These are phyloP conservation scores for Sarocladium kiliense DNA, from an alignment of 2,329 filamentous ascomycete species.

Conservation along the genomic window DNA sequence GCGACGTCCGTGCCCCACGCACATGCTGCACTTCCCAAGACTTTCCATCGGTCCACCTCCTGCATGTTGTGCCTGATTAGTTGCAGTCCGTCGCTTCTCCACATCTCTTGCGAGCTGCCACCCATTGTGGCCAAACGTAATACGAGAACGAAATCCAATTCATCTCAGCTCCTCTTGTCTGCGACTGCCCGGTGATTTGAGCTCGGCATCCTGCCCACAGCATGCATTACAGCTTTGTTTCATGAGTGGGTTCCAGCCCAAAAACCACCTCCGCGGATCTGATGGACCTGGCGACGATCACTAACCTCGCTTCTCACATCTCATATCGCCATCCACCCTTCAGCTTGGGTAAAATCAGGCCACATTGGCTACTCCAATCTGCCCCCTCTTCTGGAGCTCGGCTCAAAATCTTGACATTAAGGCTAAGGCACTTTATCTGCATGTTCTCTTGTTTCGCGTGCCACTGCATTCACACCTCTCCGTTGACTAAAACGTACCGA, in stretches of 20 bases:
- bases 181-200: too few relatives aligned
- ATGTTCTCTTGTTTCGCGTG: not conserved
- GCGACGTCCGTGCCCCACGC: not conserved
- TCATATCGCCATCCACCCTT: not conserved
- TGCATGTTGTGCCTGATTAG: conserved; percentile 9
- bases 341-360: conserved; percentile 4
- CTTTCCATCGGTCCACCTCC: conserved; percentile 4
- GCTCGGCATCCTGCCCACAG: not conserved
- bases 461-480: conserved; percentile 12
- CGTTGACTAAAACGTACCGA: conserved; percentile 40
- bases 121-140: not conserved
- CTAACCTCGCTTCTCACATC: not conserved
- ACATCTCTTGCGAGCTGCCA: not conserved
- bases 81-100: conserved; percentile 1
- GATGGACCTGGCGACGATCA: conserved; percentile 6
- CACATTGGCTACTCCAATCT: not conserved
- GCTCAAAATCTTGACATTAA: conserved; percentile 2
- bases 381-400: not conserved
- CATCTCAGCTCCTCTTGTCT: not conserved
- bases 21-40: not conserved
- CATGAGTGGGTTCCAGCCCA: not conserved
- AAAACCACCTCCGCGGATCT: not conserved
- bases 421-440: not conserved
- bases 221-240: not conserved
- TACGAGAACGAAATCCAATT: not conserved